phyloP scores from a whole-genome alignment of 2,329 filamentous ascomycete genomes.

The Alternaria rosae region DNA sequence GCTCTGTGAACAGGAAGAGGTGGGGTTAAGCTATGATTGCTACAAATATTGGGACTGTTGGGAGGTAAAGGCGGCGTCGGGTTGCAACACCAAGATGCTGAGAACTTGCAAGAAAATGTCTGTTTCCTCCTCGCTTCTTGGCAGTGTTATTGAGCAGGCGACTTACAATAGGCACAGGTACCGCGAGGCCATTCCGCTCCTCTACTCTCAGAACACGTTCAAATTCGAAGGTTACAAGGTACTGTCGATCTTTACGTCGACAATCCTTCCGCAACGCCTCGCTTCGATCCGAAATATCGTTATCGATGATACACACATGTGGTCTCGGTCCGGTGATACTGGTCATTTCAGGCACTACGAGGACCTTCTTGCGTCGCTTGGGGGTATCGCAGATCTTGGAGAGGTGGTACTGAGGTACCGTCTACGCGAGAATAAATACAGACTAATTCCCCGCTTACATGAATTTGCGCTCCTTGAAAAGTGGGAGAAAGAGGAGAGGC shows the following conservation, averaged over 20 bases:
- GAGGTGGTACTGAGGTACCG: neutral
- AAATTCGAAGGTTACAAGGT: neutral
- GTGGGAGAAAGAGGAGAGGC: neutral
- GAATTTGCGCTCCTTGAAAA: neutral
- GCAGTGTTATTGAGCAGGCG: neutral
- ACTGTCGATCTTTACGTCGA: neutral
- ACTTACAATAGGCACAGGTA: neutral
- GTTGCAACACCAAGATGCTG: neutral
- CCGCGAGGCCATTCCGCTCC: neutral
- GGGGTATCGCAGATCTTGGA: neutral
- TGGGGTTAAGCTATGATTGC: neutral
- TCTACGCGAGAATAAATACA: neutral
- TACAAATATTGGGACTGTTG: neutral
- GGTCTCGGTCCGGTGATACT: neutral
- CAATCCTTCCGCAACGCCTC: neutral
- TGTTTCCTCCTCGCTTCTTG: neutral
- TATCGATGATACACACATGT: neutral
- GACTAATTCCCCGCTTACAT: neutral
- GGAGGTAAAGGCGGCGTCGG: neutral
- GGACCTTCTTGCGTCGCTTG: neutral
- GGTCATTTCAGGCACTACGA: neutral
- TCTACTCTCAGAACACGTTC: neutral
- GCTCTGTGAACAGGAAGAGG: neutral
- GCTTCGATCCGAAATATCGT: neutral
- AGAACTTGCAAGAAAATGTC: neutral